Percentiles rank a stretch among this genome's conserved stretches.
Evolutionary conservation across 768 basidiomycete genomes (phyloP).

Genomic region (Amyloporia xantha): DNA sequence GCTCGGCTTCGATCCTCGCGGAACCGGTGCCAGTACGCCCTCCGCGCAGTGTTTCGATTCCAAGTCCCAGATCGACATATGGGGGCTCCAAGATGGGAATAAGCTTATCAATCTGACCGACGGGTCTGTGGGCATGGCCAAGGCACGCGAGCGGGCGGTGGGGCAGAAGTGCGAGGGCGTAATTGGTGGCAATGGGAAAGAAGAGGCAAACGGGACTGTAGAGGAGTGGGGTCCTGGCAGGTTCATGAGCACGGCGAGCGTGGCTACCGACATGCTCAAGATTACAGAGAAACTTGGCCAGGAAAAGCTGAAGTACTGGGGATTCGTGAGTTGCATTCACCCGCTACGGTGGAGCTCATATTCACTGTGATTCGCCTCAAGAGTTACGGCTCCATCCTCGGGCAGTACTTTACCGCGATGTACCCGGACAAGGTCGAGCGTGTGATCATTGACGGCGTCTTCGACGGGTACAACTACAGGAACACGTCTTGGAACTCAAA

Average conservation of each 20-base stretch:
- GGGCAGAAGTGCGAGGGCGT: conserved; percentile 8
- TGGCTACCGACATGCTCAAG: conserved; percentile 26
- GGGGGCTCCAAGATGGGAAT: conserved; percentile 7
- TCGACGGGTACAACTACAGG: conserved; percentile 20
- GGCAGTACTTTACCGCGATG: conserved; percentile 24
- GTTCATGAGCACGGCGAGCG: conserved; percentile 22
- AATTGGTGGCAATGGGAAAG: conserved; percentile 10
- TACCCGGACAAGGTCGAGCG: conserved; percentile 28
- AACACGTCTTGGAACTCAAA: conserved; percentile 16
- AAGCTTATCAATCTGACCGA: conserved; percentile 11
- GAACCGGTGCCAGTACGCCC: conserved; percentile 16
- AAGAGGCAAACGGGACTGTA: conserved; percentile 4
- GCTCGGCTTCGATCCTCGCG: conserved; percentile 18
- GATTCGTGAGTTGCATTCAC: conserved; percentile 14
- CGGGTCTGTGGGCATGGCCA: not conserved
- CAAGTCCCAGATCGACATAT: conserved; percentile 7
- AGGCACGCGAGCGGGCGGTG: conserved; percentile 6
- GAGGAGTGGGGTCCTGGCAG: conserved; percentile 15
- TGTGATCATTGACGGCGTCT: conserved; percentile 26
- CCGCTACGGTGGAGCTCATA: not conserved
- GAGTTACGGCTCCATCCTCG: conserved; percentile 15
- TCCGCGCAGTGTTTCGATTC: conserved; percentile 11
- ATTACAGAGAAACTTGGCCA: conserved; percentile 23
- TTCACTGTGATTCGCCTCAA: not conserved
- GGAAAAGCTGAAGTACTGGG: conserved; percentile 27